phyloP scores from a whole-genome alignment of 805 yeast genomes.

The Kodamaea laetipori region DNA sequence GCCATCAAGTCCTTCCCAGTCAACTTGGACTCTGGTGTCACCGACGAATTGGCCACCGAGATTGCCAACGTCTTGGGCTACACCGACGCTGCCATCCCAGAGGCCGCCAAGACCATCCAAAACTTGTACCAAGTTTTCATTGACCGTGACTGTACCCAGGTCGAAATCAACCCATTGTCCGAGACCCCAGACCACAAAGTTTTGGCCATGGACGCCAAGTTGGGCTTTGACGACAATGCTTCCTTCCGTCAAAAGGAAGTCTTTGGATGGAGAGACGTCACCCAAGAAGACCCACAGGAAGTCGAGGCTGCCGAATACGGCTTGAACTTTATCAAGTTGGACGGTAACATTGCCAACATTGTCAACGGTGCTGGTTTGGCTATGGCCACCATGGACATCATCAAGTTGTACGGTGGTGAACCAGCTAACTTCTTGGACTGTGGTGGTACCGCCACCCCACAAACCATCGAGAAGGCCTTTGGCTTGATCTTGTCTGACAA shows the following conservation, averaged over 20 bases:
- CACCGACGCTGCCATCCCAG: constrained; percentile 71
- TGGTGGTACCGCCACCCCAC: constrained; percentile 99
- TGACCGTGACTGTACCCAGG: constrained; percentile 96
- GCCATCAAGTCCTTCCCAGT: constrained; percentile 89
- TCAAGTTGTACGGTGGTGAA: constrained; percentile 95
- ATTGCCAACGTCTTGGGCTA: constrained; percentile 83
- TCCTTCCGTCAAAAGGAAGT: constrained; percentile 92
- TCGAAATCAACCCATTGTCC: constrained; percentile 96
- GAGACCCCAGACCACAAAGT: constrained; percentile 90
- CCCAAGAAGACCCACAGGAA: constrained; percentile 98
- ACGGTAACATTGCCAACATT: constrained; percentile 97
- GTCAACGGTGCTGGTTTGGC: constrained; percentile 99
- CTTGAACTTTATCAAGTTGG: constrained; percentile 94
- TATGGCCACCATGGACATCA: constrained; percentile 99
- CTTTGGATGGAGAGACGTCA: constrained; percentile 92
- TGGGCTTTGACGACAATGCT: constrained; percentile 97
- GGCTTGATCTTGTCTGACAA: constrained; percentile 86
- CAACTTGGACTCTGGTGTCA: constrained; percentile 75
- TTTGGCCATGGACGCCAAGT: constrained; percentile 98
- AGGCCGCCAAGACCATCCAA: constrained; percentile 85
- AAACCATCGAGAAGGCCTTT: constrained; percentile 96
- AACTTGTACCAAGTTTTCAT: constrained; percentile 85
- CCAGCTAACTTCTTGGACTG: constrained; percentile 99
- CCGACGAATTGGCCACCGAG: constrained; percentile 70
- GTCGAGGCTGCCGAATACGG: constrained; percentile 87